Evolutionary conservation across 2,329 filamentous ascomycete species (phyloP).

Genomic region (Paracorniculantispora psalliotae): DNA sequence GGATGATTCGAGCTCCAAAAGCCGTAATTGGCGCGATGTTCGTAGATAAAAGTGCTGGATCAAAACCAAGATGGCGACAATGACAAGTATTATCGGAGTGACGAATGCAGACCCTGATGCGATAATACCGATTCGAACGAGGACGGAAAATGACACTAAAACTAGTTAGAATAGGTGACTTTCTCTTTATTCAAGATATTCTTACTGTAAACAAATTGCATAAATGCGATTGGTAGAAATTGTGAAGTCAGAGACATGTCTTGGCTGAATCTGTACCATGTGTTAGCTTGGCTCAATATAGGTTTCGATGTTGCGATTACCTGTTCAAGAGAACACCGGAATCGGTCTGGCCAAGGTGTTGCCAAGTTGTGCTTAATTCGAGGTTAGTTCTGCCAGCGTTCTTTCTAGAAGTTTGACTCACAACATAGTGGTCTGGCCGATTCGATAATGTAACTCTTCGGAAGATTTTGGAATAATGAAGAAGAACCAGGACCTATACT

Average conservation of each 20-base stretch:
- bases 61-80: constrained; percentile 7
- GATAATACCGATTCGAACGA: constrained; percentile 16
- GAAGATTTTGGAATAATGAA: neutral
- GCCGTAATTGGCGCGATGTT: constrained; percentile 50
- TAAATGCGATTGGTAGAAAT: neutral
- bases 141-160: constrained; percentile 29
- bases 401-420: neutral
- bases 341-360: neutral
- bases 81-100: neutral
- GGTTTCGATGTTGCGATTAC: neutral
- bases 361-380: neutral
- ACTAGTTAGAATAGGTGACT: neutral
- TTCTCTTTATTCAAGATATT: too few relatives aligned
- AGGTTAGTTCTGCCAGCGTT: neutral
- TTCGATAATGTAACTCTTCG: neutral
- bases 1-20: constrained; percentile 49
- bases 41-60: constrained; percentile 30
- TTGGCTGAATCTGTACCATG: neutral
- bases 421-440: neutral
- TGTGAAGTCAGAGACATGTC: constrained; percentile 2
- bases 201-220: neutral
- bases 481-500: neutral
- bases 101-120: neutral
- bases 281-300: neutral
- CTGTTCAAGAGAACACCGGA: neutral